Evolutionary conservation across 148 eudicot species (phyloP).

Genomic region (Drosera capensis): DNA sequence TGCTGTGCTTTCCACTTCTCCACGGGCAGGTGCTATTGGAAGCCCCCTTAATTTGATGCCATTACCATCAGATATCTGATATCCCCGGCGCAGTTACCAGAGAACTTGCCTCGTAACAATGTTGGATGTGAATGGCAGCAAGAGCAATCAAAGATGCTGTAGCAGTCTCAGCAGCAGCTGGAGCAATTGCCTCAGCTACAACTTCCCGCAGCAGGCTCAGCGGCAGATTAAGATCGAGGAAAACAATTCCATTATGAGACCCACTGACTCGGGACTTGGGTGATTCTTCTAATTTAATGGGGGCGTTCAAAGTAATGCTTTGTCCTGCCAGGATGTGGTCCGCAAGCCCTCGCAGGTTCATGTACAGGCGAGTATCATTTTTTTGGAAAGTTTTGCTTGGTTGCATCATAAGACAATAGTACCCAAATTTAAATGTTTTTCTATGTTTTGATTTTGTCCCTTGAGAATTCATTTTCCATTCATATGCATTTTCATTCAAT

Average conservation of each 20-base stretch:
- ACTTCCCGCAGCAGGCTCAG: constrained; percentile 26
- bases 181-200: constrained; percentile 20
- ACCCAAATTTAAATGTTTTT: too few relatives aligned
- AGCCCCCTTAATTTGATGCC: constrained; percentile 23
- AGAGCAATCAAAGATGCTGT: constrained; percentile 19
- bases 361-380: constrained; percentile 56
- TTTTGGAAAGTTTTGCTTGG: too few relatives aligned
- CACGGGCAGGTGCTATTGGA: constrained; percentile 20
- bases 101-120: constrained; percentile 18
- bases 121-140: constrained; percentile 29
- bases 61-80: constrained; percentile 15
- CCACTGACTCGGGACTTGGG: constrained; percentile 25
- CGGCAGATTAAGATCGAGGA: constrained; percentile 24
- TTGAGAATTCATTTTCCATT: too few relatives aligned
- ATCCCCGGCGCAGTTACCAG: constrained; percentile 21
- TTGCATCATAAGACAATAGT: too few relatives aligned
- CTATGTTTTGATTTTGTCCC: too few relatives aligned
- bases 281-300: constrained; percentile 14
- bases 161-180: constrained; percentile 23
- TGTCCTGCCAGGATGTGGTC: constrained; percentile 23
- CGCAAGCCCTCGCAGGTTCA: constrained; percentile 24
- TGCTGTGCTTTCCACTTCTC: constrained; percentile 14
- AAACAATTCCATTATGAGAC: constrained; percentile 16
- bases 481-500: too few relatives aligned
- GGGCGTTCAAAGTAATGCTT: constrained; percentile 14